Conservation (phyloP, 78 protist genomes). For the Dictyostelium intermedium region DNA sequence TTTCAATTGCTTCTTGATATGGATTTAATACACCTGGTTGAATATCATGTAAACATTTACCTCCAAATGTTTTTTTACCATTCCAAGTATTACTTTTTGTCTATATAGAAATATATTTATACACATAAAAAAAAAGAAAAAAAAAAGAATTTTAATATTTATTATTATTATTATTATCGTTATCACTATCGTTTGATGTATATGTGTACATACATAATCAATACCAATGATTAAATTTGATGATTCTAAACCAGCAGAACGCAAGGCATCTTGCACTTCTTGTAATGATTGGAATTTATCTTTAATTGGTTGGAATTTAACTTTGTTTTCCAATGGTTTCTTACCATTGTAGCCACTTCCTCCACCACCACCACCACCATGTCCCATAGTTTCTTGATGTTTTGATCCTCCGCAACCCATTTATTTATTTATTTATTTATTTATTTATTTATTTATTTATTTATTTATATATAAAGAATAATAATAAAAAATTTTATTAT, state of each 20-base stretch:
- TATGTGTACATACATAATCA: conserved; percentile 57
- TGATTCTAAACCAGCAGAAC: conserved; percentile 83
- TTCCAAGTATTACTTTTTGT: conserved; percentile 89
- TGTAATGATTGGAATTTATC: conserved; percentile 47
- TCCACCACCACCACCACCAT: neutral
- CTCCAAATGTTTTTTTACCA: conserved; percentile 79
- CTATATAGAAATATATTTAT: conserved; percentile 1
- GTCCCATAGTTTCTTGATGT: neutral
- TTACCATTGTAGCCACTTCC: neutral
- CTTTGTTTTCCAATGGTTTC: neutral
- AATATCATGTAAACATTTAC: conserved; percentile 82
- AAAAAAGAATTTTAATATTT: neutral
- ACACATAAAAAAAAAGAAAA: neutral
- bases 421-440: neutral
- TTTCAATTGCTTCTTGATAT: conserved; percentile 83
- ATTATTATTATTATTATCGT: too few relatives aligned
- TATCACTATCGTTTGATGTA: neutral
- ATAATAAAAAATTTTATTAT: too few relatives aligned
- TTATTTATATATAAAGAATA: neutral
- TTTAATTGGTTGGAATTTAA: conserved; percentile 19
- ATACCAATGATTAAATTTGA: conserved; percentile 79
- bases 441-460: neutral
- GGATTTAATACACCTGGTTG: conserved; percentile 60
- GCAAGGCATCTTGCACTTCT: conserved; percentile 70
- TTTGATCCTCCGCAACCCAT: conserved; percentile 74